These are phyloP conservation scores for Hypoxylon lenormandii DNA, from an alignment of 495 filamentous ascomycete species.

Conservation along the genomic window DNA sequence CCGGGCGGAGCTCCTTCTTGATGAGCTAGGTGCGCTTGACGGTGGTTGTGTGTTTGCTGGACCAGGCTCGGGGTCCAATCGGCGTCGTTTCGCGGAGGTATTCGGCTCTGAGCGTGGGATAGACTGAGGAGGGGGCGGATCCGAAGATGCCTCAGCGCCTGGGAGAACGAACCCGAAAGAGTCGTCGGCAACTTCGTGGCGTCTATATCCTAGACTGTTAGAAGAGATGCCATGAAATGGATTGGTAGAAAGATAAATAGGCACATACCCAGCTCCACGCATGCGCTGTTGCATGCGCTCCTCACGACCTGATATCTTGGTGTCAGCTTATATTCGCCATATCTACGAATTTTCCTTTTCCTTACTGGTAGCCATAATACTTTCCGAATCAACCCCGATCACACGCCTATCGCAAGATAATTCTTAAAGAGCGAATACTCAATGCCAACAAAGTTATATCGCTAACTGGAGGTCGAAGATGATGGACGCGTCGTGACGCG, in stretches of 20 bases:
- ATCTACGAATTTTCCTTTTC: not conserved
- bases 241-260: not conserved
- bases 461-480: slow-evolving; percentile 4
- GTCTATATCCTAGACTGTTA: slow-evolving; percentile 46
- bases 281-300: slow-evolving; percentile 66
- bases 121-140: slow-evolving; percentile 38
- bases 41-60: slow-evolving; percentile 32
- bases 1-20: slow-evolving; percentile 41
- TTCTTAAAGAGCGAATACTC: too few relatives aligned
- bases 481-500: slow-evolving; percentile 41
- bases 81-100: slow-evolving; percentile 58
- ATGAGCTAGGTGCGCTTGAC: slow-evolving; percentile 37
- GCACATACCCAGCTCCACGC: slow-evolving; percentile 61
- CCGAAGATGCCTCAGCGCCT: slow-evolving; percentile 43
- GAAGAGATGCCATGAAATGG: not conserved
- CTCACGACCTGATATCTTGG: slow-evolving; percentile 52
- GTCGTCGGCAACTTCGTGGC: slow-evolving; percentile 60
- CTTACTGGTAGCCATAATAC: slow-evolving; percentile 49
- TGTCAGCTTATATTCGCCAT: slow-evolving; percentile 35
- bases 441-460: not conserved
- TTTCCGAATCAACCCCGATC: not conserved
- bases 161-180: slow-evolving; percentile 61
- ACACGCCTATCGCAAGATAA: not conserved
- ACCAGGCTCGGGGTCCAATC: slow-evolving; percentile 37
- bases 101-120: slow-evolving; percentile 54